Percentiles rank a stretch among this genome's conserved stretches.
Conservation (phyloP, 1,284 basidiomycete genomes). For the Malassezia obtusa region DNA sequence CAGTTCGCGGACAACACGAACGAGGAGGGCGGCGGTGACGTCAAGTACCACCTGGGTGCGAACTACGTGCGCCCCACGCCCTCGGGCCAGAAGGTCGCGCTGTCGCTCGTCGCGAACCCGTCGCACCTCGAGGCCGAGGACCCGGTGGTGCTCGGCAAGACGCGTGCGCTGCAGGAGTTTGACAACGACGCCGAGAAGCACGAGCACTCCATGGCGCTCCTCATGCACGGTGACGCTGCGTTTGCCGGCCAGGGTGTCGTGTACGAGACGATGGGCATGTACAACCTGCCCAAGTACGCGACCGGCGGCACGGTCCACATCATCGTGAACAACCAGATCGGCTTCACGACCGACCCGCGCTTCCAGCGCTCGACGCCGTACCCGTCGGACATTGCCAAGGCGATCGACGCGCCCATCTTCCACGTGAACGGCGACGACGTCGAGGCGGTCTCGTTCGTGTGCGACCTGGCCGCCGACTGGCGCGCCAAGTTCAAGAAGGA, state of each 20-base stretch:
- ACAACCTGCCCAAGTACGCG: constrained; percentile 86
- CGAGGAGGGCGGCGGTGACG: constrained; percentile 71
- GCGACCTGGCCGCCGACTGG: constrained; percentile 94
- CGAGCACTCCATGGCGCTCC: constrained; percentile 63
- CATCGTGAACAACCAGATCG: constrained; percentile 99
- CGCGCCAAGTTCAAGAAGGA: constrained; percentile 98
- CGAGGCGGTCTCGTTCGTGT: constrained; percentile 89
- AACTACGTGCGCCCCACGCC: constrained; percentile 98
- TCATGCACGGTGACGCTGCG: constrained; percentile 95
- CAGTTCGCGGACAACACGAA: constrained; percentile 65
- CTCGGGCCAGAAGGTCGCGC: constrained; percentile 90
- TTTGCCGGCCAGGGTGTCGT: constrained; percentile 98
- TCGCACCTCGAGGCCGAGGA: constrained; percentile 96
- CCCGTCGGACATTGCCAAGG: constrained; percentile 97
- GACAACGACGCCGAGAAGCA: constrained; percentile 65
- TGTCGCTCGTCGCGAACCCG: constrained; percentile 96
- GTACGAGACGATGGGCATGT: constrained; percentile 99
- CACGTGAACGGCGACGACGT: constrained; percentile 99
- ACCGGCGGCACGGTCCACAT: constrained; percentile 97
- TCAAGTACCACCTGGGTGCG: constrained; percentile 96
- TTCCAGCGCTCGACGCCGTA: constrained; percentile 97
- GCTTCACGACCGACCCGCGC: constrained; percentile 97
- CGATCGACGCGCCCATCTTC: constrained; percentile 97
- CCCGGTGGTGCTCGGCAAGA: constrained; percentile 95
- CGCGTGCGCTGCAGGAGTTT: constrained; percentile 88